A percentile compares a stretch with the other conserved stretches of the same genome.
Evolutionary conservation across 2,329 filamentous ascomycete species (phyloP).

Genomic region (Metarhizium brunneum): DNA sequence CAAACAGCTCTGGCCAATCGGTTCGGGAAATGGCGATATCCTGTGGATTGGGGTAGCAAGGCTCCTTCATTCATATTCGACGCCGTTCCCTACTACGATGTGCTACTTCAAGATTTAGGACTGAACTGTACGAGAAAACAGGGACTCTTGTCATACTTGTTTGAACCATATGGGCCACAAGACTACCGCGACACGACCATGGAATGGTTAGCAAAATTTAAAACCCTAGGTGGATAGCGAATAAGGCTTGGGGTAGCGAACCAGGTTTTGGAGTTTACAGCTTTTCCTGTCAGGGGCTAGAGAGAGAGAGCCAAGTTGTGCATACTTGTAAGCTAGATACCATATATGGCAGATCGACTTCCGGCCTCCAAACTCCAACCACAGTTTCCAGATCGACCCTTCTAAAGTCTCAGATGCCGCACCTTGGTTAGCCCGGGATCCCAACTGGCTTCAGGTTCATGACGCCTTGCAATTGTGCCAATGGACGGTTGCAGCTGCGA

Average conservation of each 20-base stretch:
- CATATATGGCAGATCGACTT: too few relatives aligned
- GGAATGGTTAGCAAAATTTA: background rate
- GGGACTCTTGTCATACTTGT: constrained; percentile 27
- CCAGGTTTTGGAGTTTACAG: constrained; percentile 23
- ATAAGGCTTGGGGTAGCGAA: background rate
- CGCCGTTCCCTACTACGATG: constrained; percentile 58
- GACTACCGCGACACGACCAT: constrained; percentile 32
- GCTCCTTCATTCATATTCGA: constrained; percentile 66
- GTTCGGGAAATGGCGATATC: constrained; percentile 59
- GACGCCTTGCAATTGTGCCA: too few relatives aligned
- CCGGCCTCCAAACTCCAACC: too few relatives aligned
- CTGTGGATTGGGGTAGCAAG: constrained; percentile 50
- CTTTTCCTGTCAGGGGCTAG: too few relatives aligned
- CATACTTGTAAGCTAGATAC: too few relatives aligned
- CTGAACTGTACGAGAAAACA: constrained; percentile 40
- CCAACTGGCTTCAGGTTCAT: too few relatives aligned
- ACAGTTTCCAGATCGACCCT: too few relatives aligned
- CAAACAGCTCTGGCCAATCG: constrained; percentile 53
- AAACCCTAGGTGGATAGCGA: background rate
- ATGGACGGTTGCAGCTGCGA: too few relatives aligned
- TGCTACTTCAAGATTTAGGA: constrained; percentile 55
- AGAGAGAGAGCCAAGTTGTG: too few relatives aligned
- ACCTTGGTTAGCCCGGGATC: too few relatives aligned
- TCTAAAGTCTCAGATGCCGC: too few relatives aligned
- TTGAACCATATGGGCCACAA: constrained; percentile 43